These are phyloP conservation scores for Phytophthora hybrid DNA, from an alignment of 352 stramenopile genomes.

Conservation along the genomic window DNA sequence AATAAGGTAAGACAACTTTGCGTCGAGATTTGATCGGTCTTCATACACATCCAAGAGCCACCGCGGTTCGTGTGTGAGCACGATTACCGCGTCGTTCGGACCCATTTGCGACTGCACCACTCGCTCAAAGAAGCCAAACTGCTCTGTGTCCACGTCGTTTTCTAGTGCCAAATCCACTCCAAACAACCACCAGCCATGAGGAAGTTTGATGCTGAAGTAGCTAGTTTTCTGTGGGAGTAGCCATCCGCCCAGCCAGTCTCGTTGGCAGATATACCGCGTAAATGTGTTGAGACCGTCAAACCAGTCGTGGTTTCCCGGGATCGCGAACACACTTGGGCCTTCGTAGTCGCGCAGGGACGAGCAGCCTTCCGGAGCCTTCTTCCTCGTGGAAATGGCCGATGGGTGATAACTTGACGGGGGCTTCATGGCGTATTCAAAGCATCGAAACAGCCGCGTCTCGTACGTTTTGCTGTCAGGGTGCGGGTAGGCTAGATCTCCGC, in stretches of 20 bases:
- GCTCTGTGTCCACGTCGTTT: constrained; percentile 94
- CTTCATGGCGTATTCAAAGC: constrained; percentile 95
- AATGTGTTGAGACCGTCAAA: constrained; percentile 95
- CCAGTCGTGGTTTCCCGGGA: constrained; percentile 95
- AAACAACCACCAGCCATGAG: constrained; percentile 93
- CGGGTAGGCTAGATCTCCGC: constrained; percentile 94
- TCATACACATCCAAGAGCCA: constrained; percentile 94
- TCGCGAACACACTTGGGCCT: constrained; percentile 79
- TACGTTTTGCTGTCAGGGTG: constrained; percentile 90
- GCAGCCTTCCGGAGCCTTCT: constrained; percentile 67
- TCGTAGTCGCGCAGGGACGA: constrained; percentile 67
- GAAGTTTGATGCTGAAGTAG: constrained; percentile 93
- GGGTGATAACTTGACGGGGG: constrained; percentile 87
- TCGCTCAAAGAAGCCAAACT: constrained; percentile 93
- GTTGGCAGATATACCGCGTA: constrained; percentile 64
- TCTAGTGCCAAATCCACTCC: constrained; percentile 91
- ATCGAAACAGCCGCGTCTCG: constrained; percentile 91
- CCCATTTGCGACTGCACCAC: constrained; percentile 82
- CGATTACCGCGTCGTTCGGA: constrained; percentile 87
- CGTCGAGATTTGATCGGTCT: constrained; percentile 69
- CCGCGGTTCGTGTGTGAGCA: constrained; percentile 92
- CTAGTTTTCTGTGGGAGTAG: constrained; percentile 92
- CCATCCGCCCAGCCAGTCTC: constrained; percentile 63
- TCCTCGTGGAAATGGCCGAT: constrained; percentile 89
- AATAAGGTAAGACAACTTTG: constrained; percentile 85